Conservation (phyloP, 2,329 filamentous ascomycete species). For the Sporothrix humicola region DNA sequence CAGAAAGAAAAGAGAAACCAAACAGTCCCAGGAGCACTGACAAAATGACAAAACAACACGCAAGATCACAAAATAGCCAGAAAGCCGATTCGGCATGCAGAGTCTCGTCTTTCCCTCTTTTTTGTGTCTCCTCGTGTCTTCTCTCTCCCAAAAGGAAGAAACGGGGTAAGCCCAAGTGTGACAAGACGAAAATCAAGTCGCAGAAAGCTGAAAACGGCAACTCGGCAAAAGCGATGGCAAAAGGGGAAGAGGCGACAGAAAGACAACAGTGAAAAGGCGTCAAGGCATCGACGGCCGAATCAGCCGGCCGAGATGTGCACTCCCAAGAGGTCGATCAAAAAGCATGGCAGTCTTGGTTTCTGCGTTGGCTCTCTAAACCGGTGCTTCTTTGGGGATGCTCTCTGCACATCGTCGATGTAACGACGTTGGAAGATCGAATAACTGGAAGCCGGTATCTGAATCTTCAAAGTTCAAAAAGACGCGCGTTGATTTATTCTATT, state of each 20-base stretch:
- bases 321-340: neutral
- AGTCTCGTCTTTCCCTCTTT: neutral
- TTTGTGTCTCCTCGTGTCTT: neutral
- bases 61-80: neutral
- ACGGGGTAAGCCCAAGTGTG: neutral
- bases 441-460: too few relatives aligned
- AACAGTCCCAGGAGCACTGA: neutral
- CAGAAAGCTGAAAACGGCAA: slow-evolving; percentile 5
- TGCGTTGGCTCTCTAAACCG: neutral
- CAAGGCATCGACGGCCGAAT: neutral
- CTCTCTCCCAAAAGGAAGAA: neutral
- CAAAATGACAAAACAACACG: neutral
- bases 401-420: too few relatives aligned
- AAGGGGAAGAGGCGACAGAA: neutral
- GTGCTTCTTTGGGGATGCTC: neutral
- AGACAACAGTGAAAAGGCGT: neutral
- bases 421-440: too few relatives aligned
- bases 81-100: neutral
- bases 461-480: too few relatives aligned
- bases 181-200: slow-evolving; percentile 22
- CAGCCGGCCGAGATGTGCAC: neutral
- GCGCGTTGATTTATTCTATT: too few relatives aligned
- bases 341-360: neutral
- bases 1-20: neutral
- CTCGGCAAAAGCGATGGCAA: neutral